These are phyloP conservation scores for Pyrenochaeta sp. DNA, from an alignment of 2,329 filamentous ascomycete species.

Conservation along the genomic window DNA sequence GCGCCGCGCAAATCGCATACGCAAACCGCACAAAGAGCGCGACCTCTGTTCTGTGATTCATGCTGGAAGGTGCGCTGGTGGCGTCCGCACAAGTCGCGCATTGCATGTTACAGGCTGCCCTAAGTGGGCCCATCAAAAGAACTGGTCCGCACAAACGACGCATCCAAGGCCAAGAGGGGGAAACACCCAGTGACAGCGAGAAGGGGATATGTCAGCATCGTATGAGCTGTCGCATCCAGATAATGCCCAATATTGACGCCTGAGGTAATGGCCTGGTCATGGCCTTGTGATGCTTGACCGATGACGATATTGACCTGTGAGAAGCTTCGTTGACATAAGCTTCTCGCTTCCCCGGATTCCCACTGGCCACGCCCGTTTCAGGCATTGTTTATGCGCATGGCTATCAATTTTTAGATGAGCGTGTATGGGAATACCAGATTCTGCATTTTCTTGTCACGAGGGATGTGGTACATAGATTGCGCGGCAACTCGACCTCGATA, in stretches of 20 bases:
- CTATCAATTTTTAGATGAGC: not conserved
- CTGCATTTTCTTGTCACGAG: not conserved
- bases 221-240: slow-evolving; percentile 4
- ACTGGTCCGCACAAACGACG: slow-evolving; percentile 25
- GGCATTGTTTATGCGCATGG: not conserved
- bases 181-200: slow-evolving; percentile 1
- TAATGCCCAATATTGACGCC: slow-evolving; percentile 4
- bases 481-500: not conserved
- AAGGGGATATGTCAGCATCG: not conserved
- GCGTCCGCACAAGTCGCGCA: slow-evolving; percentile 35
- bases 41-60: slow-evolving; percentile 11
- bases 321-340: slow-evolving; percentile 15
- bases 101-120: slow-evolving; percentile 4
- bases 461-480: not conserved
- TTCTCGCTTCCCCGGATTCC: slow-evolving; percentile 14
- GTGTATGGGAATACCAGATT: slow-evolving; percentile 1
- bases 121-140: slow-evolving; percentile 7
- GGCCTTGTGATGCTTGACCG: not conserved
- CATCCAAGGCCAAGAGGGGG: slow-evolving; percentile 7
- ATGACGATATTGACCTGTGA: slow-evolving; percentile 1
- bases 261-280: not conserved
- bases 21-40: too few relatives aligned
- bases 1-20: slow-evolving; percentile 3
- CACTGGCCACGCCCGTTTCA: not conserved
- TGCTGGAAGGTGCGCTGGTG: slow-evolving; percentile 1